phyloP scores from a whole-genome alignment of 805 yeast genomes.

The Candida arabinofermentans region DNA sequence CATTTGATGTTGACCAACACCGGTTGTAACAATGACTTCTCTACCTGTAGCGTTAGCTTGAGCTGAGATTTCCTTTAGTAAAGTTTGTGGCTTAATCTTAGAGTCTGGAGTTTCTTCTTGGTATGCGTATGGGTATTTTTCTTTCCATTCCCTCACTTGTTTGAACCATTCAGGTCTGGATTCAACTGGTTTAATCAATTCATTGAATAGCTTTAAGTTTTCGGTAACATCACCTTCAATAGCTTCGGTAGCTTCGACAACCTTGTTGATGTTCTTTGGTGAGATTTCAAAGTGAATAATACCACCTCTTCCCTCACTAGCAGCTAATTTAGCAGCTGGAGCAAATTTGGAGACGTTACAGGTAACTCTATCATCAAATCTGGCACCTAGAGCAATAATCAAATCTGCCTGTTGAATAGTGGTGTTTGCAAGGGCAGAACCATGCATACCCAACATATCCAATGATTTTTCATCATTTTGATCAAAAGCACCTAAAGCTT shows the following conservation, averaged over 20 bases:
- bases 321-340: conserved; percentile 89
- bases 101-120: conserved; percentile 76
- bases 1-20: conserved; percentile 99
- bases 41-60: conserved; percentile 60
- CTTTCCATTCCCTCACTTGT: conserved; percentile 76
- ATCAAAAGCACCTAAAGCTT: conserved; percentile 92
- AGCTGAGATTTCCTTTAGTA: conserved; percentile 71
- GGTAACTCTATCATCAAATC: conserved; percentile 98
- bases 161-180: conserved; percentile 79
- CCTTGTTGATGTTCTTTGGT: conserved; percentile 97
- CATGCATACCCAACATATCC: conserved; percentile 99
- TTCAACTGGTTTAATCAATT: conserved; percentile 59
- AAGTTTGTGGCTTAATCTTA: conserved; percentile 88
- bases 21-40: conserved; percentile 89
- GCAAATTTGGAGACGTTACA: conserved; percentile 83
- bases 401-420: conserved; percentile 93
- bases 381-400: conserved; percentile 91
- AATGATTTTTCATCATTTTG: conserved; percentile 86
- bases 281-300: conserved; percentile 93
- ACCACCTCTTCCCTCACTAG: conserved; percentile 87
- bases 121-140: conserved; percentile 80
- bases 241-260: conserved; percentile 93
- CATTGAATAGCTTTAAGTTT: conserved; percentile 70
- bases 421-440: conserved; percentile 89
- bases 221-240: conserved; percentile 92